A percentile compares a stretch with the other conserved stretches of the same genome.
These are phyloP conservation scores for Trichoderma asperellum DNA, from an alignment of 2,329 filamentous ascomycete genomes.

Conservation along the genomic window DNA sequence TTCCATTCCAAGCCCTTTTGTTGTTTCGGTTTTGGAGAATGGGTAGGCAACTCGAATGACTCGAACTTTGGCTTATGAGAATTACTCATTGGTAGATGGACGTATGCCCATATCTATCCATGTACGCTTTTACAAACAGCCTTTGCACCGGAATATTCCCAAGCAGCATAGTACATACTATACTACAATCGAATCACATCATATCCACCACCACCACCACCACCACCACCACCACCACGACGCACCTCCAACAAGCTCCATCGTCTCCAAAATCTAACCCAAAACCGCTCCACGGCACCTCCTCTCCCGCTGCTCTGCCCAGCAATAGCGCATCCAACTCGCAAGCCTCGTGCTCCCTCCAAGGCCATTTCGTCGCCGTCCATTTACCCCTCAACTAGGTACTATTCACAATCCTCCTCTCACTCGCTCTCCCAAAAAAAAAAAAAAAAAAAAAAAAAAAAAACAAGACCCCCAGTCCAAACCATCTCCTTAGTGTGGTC, in stretches of 20 bases:
- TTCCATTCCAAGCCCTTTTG: too few species aligned
- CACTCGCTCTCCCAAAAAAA: not conserved
- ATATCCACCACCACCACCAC: not conserved
- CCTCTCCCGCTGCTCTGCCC: not conserved
- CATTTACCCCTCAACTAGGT: not conserved
- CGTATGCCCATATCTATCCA: too few species aligned
- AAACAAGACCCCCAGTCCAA: too few species aligned
- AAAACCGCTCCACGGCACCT: not conserved
- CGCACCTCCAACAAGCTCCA: not conserved
- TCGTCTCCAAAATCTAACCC: not conserved
- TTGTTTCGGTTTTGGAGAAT: not conserved
- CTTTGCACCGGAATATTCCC: too few species aligned
- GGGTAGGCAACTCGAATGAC: too few species aligned
- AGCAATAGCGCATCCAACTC: not conserved
- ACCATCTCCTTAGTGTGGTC: too few species aligned
- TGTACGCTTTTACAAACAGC: too few species aligned
- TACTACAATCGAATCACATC: not conserved
- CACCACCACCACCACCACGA: not conserved
- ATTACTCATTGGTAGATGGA: too few species aligned
- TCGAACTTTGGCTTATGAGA: too few species aligned
- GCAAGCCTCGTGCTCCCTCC: not conserved
- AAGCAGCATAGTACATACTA: too few species aligned
- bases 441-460: too few species aligned
- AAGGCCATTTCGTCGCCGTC: not conserved
- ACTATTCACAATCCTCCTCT: not conserved